A percentile compares a stretch with the other conserved stretches of the same genome.
Evolutionary conservation across 139 green algal species (phyloP).

Genomic region (Spirogloea muscicola): DNA sequence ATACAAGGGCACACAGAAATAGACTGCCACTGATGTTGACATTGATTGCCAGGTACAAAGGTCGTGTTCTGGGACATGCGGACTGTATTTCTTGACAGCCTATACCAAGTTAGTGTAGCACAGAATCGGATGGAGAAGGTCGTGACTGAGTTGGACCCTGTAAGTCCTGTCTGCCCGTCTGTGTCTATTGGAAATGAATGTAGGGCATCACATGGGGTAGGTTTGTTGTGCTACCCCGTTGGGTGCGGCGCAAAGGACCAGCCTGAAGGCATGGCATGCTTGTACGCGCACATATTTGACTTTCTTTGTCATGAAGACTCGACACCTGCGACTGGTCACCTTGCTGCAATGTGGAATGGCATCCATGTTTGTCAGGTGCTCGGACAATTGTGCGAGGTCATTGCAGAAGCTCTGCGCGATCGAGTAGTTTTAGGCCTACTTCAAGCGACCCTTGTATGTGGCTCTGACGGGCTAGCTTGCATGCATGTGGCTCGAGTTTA

Average conservation of each 20-base stretch:
- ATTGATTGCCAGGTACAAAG: conserved; percentile 52
- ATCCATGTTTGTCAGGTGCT: conserved; percentile 16
- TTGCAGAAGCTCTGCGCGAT: conserved; percentile 26
- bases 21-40: too few relatives aligned
- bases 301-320: too few relatives aligned
- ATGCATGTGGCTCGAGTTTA: background rate
- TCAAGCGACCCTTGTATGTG: conserved; percentile 16
- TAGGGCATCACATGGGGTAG: background rate
- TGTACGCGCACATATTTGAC: background rate
- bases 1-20: too few relatives aligned
- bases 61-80: conserved; percentile 68
- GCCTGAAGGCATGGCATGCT: too few relatives aligned
- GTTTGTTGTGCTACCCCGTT: background rate
- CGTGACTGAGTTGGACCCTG: conserved; percentile 41
- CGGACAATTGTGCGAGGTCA: conserved; percentile 21
- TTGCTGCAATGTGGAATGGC: background rate
- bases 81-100: conserved; percentile 54
- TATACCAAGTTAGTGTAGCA: conserved; percentile 61
- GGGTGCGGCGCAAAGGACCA: too few relatives aligned
- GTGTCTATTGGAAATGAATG: background rate
- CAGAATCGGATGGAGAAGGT: background rate
- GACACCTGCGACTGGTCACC: background rate
- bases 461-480: background rate
- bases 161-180: background rate
- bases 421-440: conserved; percentile 23